Evolutionary conservation across 1,284 basidiomycete species (phyloP).

Genomic region (Ceratobasidium sp.): DNA sequence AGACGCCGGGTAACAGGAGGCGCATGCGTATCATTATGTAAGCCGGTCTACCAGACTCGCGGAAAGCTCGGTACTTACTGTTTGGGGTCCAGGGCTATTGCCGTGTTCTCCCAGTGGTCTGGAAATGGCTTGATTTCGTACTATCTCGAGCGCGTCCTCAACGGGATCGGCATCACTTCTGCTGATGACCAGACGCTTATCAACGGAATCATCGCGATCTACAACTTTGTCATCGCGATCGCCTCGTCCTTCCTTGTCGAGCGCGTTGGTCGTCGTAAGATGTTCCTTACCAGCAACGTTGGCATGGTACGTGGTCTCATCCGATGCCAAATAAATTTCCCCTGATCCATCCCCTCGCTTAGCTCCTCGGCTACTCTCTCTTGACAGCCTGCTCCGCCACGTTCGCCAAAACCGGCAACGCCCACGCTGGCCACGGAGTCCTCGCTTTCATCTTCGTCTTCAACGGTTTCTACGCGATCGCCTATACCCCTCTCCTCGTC

Average conservation of each 20-base stretch:
- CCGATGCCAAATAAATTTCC: constrained; percentile 46
- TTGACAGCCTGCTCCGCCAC: constrained; percentile 77
- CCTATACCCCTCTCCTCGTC: constrained; percentile 56
- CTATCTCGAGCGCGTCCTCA: constrained; percentile 77
- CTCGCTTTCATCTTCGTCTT: constrained; percentile 78
- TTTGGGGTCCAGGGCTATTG: constrained; percentile 47
- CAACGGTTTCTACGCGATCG: constrained; percentile 75
- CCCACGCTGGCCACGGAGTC: constrained; percentile 55
- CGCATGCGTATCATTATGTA: constrained; percentile 52
- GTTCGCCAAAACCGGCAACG: constrained; percentile 61
- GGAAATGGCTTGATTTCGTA: constrained; percentile 55
- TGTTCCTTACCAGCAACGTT: constrained; percentile 70
- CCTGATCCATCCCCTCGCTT: constrained; percentile 69
- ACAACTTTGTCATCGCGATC: constrained; percentile 65
- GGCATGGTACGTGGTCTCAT: constrained; percentile 67
- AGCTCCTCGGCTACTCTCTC: constrained; percentile 74
- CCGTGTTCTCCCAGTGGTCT: constrained; percentile 51
- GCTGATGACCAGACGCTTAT: constrained; percentile 64
- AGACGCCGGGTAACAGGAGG: constrained; percentile 53
- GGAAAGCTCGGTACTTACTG: too few relatives aligned
- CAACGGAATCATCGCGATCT: constrained; percentile 79
- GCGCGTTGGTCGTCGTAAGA: constrained; percentile 67
- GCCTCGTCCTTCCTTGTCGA: constrained; percentile 69
- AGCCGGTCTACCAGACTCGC: too few relatives aligned
- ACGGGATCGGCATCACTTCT: constrained; percentile 75